Evolutionary conservation across 352 stramenopile species (phyloP).

Genomic region (Globisporangium paroecandrum): DNA sequence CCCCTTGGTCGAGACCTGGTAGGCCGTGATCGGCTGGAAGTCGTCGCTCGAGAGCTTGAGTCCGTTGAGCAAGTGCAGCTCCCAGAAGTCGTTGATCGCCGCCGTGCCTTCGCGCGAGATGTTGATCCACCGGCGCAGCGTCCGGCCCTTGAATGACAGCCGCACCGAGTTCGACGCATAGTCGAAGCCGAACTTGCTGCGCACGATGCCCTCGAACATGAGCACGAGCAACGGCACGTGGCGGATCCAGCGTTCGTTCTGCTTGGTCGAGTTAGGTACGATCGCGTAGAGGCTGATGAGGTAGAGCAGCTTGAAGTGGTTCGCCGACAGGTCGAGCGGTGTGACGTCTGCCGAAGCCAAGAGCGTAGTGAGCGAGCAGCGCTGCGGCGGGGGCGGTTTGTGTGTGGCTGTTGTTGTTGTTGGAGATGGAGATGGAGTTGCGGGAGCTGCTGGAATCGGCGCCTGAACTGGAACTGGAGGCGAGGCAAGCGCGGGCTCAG

Average conservation of each 20-base stretch:
- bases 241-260: constrained; percentile 95
- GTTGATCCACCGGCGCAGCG: constrained; percentile 88
- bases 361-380: background rate
- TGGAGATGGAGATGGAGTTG: background rate
- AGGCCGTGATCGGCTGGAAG: constrained; percentile 95
- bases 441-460: background rate
- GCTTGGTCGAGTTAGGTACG: constrained; percentile 79
- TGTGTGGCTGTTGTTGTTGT: background rate
- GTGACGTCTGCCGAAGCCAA: background rate
- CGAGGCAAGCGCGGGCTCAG: background rate
- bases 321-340: constrained; percentile 79
- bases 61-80: constrained; percentile 91
- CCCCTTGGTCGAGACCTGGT: constrained; percentile 92
- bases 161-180: constrained; percentile 94
- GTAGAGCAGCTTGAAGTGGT: constrained; percentile 96
- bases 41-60: constrained; percentile 92
- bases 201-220: constrained; percentile 95
- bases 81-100: constrained; percentile 93
- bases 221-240: constrained; percentile 95
- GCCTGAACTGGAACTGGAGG: background rate
- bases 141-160: constrained; percentile 90
- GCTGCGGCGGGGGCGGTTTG: background rate
- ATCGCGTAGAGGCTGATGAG: constrained; percentile 94
- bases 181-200: constrained; percentile 94
- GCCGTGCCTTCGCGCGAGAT: constrained; percentile 94